Evolutionary conservation across 2,329 filamentous ascomycete genomes (phyloP), one percentile per base, ranked within the genome.

Genomic region (Hirsutella rhossiliensis): DNA sequence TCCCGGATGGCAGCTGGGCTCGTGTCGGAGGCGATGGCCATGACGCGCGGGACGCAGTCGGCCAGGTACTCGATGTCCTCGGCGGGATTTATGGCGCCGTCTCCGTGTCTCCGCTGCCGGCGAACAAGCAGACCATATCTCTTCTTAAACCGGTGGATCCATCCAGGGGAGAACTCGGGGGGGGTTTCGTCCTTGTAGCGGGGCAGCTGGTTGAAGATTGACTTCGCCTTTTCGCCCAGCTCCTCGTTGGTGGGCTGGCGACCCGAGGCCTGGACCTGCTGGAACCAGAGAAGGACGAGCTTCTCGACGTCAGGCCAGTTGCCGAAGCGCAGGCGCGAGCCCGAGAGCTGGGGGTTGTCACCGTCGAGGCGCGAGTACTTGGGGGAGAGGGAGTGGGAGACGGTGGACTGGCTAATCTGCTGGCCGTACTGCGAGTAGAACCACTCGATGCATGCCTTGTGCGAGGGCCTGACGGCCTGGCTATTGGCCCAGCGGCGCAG

Each of bases 131-230:
- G 63, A 0, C 75, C 75, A 47, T 80, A 80, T 11, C 76, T 69
- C 56, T 78, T 79, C 61, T 80, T 80, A 62, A 80, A 80, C 31
- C 76, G 69, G 52, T 80, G 76, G 46, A 80, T 79, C 76, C 76
- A 80, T 36, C 76, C 76, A 0, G 76, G 76, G 0, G 75, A 78
- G 56, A 80, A 80, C 57, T 80, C 76, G 40, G 76, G 76, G 2
- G 75, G 63, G n/a, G 61, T 60, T 56, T 79, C 74, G 50, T 75
- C 75, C 55, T 75, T 76, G 58, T 80, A 79, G 17, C 75, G 72
- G 15, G 75, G 75, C 27, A 80, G 63, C 52, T 75, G 70, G 38
- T 62, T 62, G 56, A 79, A 80, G 51, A 80, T 76, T 45, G 62
- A 56, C 56, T 78, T 79, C 38, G 76, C 76, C 62, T 79, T 79